Conservation (phyloP, 495 filamentous ascomycete species). For the Aspergillus coremiiformis region DNA sequence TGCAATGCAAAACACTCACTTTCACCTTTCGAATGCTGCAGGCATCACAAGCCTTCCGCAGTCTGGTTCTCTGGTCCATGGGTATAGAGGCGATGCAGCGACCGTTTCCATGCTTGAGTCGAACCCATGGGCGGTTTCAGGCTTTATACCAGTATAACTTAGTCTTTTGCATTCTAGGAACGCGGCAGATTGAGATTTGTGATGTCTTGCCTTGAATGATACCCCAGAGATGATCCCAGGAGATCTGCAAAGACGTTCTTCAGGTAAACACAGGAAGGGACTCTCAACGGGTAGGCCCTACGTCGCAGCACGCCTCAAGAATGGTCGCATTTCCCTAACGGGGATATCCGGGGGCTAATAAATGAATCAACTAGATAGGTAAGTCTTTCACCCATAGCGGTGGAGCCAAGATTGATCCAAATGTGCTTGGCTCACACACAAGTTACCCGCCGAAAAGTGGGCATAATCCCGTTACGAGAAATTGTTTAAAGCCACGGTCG, state of each 20-base stretch:
- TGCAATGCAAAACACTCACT: constrained; percentile 34
- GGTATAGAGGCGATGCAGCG: constrained; percentile 13
- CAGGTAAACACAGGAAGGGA: background rate
- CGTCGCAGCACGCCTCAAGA: constrained; percentile 1
- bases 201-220: background rate
- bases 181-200: background rate
- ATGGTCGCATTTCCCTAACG: background rate
- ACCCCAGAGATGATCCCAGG: background rate
- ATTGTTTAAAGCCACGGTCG: background rate
- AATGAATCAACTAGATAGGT: background rate
- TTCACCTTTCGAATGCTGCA: constrained; percentile 83
- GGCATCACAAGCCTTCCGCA: constrained; percentile 77
- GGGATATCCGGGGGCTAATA: background rate
- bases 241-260: background rate
- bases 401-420: background rate
- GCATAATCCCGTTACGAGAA: background rate
- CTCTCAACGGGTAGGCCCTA: background rate
- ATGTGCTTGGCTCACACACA: background rate
- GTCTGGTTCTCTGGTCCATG: constrained; percentile 44
- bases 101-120: constrained; percentile 20
- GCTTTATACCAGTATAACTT: constrained; percentile 2
- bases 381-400: background rate
- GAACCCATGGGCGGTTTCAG: constrained; percentile 3
- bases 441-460: background rate
- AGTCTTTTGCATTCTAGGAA: constrained; percentile 3